A percentile compares a stretch with the other conserved stretches of the same genome.
Conservation (phyloP, 139 green algal species). For the Coelastrella sp. region DNA sequence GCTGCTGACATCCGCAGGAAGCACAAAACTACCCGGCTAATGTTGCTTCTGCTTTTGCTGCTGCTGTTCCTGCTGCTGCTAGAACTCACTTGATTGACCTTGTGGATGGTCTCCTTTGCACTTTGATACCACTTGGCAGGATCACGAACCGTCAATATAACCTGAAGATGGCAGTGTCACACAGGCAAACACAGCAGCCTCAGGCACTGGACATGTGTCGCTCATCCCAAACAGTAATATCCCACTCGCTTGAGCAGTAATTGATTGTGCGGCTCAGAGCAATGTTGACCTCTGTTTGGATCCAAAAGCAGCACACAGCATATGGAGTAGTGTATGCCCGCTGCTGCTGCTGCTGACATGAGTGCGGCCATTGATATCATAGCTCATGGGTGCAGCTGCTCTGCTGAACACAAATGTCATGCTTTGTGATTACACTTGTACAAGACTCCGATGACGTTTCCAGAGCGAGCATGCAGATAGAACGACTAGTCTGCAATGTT, state of each 20-base stretch:
- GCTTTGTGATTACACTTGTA: too few relatives aligned
- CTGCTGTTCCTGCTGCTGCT: too few relatives aligned
- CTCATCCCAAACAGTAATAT: neutral
- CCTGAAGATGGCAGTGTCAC: neutral
- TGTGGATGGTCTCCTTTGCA: constrained; percentile 18
- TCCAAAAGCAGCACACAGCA: too few relatives aligned
- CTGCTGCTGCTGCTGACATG: too few relatives aligned
- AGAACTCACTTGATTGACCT: neutral
- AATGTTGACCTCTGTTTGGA: neutral
- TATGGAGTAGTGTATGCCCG: too few relatives aligned
- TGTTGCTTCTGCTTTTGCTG: neutral
- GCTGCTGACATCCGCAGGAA: too few relatives aligned
- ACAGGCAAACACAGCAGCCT: neutral
- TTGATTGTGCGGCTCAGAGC: too few relatives aligned
- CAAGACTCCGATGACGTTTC: neutral
- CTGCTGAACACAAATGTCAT: neutral
- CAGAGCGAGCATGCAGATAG: too few relatives aligned
- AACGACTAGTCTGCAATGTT: too few relatives aligned
- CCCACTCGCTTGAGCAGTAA: neutral
- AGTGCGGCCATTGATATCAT: neutral
- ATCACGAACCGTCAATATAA: constrained; percentile 46
- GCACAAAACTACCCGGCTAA: too few relatives aligned
- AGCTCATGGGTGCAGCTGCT: neutral
- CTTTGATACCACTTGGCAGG: constrained; percentile 48
- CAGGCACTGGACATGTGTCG: neutral